phyloP scores from a whole-genome alignment of 495 filamentous ascomycete genomes.

The Penicillium pancosmium region DNA sequence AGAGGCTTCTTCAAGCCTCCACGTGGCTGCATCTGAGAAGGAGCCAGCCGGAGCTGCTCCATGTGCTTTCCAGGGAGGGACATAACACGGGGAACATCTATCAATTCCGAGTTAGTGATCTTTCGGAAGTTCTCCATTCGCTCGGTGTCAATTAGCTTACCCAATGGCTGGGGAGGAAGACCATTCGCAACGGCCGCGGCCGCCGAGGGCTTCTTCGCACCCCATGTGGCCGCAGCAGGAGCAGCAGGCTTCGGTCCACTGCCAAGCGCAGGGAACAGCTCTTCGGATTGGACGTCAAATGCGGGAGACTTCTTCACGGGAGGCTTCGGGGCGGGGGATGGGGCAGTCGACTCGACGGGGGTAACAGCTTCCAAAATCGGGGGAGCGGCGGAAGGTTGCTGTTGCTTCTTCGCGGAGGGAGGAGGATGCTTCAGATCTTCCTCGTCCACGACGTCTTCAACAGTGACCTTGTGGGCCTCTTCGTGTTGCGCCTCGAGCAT shows the following conservation, averaged over 20 bases:
- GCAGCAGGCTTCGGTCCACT: conserved; percentile 65
- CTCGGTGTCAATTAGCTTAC: conserved; percentile 31
- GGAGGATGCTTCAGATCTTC: conserved; percentile 68
- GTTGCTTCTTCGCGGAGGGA: conserved; percentile 42
- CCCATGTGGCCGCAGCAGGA: conserved; percentile 70
- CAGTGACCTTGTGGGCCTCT: conserved; percentile 65
- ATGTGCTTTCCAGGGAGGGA: conserved; percentile 76
- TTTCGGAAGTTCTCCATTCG: neutral
- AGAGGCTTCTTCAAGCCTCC: conserved; percentile 80
- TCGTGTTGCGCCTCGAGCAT: conserved; percentile 80
- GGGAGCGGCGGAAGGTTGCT: conserved; percentile 23
- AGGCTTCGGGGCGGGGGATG: conserved; percentile 36
- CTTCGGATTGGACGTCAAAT: conserved; percentile 83
- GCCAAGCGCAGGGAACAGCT: conserved; percentile 87
- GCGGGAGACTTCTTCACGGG: conserved; percentile 47
- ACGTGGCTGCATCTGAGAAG: conserved; percentile 70
- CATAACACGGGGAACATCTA: conserved; percentile 59
- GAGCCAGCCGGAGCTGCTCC: conserved; percentile 70
- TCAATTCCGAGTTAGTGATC: conserved; percentile 11
- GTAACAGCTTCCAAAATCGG: conserved; percentile 21
- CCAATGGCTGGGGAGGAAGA: conserved; percentile 45
- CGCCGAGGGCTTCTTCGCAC: conserved; percentile 57
- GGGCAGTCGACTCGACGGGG: conserved; percentile 21
- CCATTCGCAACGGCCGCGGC: conserved; percentile 66
- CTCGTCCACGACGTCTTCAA: conserved; percentile 81